Evolutionary conservation across 1,284 basidiomycete genomes (phyloP).

Genomic region (Ceratobasidium papillatum): DNA sequence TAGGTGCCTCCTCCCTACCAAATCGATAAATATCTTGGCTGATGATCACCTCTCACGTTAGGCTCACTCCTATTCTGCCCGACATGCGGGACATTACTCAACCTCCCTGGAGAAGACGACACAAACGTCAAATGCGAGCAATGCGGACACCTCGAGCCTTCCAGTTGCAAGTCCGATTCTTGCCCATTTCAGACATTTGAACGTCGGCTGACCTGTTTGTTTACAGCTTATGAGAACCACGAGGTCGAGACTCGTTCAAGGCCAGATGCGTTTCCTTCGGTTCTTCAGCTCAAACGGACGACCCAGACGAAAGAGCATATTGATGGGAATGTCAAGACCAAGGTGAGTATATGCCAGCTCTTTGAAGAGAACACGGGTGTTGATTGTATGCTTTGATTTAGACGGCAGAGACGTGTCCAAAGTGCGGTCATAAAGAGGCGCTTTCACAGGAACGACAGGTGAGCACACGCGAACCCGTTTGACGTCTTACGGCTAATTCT

Average conservation of each 20-base stretch:
- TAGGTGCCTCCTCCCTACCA: background rate
- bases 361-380: slow-evolving; percentile 37
- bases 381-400: slow-evolving; percentile 52
- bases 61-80: slow-evolving; percentile 95
- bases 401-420: slow-evolving; percentile 93
- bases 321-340: slow-evolving; percentile 74
- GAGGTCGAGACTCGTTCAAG: slow-evolving; percentile 91
- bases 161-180: slow-evolving; percentile 71
- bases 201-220: background rate
- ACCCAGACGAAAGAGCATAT: slow-evolving; percentile 87
- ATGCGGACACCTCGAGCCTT: slow-evolving; percentile 86
- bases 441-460: slow-evolving; percentile 83
- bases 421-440: slow-evolving; percentile 84
- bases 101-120: slow-evolving; percentile 82
- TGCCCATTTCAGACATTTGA: slow-evolving; percentile 7
- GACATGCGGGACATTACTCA: slow-evolving; percentile 88
- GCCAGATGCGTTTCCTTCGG: slow-evolving; percentile 93
- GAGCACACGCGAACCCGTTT: slow-evolving; percentile 45
- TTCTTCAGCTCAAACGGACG: slow-evolving; percentile 86
- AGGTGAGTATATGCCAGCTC: slow-evolving; percentile 58
- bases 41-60: slow-evolving; percentile 47
- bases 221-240: slow-evolving; percentile 89
- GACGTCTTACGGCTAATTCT: slow-evolving; percentile 20
- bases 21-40: background rate
- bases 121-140: slow-evolving; percentile 85